Conservation (phyloP, 2,329 filamentous ascomycete genomes). For the Lecanoromycetidae sp. region DNA sequence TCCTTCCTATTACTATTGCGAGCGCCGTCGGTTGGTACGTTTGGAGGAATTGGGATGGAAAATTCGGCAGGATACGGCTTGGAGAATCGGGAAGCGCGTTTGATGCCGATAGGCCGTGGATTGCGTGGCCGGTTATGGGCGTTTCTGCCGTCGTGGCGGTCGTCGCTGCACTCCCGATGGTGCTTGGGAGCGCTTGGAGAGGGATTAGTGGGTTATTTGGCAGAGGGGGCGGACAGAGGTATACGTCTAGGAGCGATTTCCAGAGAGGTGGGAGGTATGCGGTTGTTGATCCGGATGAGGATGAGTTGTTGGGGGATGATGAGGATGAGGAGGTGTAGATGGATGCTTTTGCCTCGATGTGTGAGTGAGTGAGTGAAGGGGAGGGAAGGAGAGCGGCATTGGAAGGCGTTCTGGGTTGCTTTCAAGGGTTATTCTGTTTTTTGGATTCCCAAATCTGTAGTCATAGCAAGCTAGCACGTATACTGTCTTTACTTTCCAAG, state of each 20-base stretch:
- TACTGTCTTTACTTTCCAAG: neutral
- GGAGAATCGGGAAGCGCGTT: conserved; percentile 31
- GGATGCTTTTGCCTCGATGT: too few species aligned
- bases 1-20: conserved; percentile 62
- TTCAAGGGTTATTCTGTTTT: neutral
- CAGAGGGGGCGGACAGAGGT: conserved; percentile 53
- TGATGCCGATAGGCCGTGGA: conserved; percentile 61
- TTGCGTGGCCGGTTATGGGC: conserved; percentile 70
- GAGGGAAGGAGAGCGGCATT: conserved; percentile 1
- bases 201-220: conserved; percentile 37
- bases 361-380: too few species aligned
- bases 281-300: conserved; percentile 83
- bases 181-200: conserved; percentile 63
- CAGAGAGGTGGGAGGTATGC: conserved; percentile 75
- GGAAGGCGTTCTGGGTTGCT: neutral
- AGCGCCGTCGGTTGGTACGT: conserved; percentile 64
- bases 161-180: conserved; percentile 52
- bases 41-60: conserved; percentile 82
- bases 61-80: too few species aligned
- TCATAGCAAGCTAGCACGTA: neutral
- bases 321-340: conserved; percentile 70
- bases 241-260: conserved; percentile 82
- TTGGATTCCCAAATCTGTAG: neutral
- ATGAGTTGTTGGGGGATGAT: conserved; percentile 84
- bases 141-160: conserved; percentile 53